Evolutionary conservation across 1,284 basidiomycete genomes (phyloP), one percentile per base, ranked within the genome.

Genomic region (Porogramme epimiltina): DNA sequence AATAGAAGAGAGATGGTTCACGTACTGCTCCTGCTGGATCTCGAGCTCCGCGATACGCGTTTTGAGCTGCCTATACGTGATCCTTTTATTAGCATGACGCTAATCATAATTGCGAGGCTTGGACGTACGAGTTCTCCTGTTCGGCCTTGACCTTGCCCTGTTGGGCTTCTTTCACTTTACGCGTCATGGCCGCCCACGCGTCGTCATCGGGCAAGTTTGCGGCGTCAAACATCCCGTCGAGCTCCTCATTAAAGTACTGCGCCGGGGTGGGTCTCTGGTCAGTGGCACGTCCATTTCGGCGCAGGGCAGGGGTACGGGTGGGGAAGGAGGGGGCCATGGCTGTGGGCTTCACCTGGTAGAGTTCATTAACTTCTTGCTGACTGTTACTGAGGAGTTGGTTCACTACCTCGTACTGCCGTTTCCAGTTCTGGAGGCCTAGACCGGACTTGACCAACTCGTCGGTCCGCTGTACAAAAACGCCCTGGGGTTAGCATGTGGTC

Each of bases 181-280:
- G 72, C 18, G 83, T 79, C 79, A 95, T 79, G 0, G 87, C 86
- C 13, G 73, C 68, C 81, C 88, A 91, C 2, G 91, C 90, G 61
- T 92, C 89, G 39, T 87, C 83, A 15, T 84, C 82, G 15, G 91
- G 89, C 47, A 94, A 77, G 52, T 85, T 81, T 18, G 81, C 81
- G 52, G 93, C 90, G 47, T 87, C 85, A 71, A 85, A 95, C 89
- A 95, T 92, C 31, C 81, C 83, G 60, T 93, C 91, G 33, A 96
- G 77, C 66, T 95, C 93, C 60, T 93, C 91, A 65, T 95, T 95
- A 74, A 96, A 95, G 3, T 91, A 87, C 92, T 94, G 55, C 4
- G 18, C n/a, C n/a, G 22, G 33, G 2, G 3, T 6, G 37, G n/a
- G 25, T 39, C 28, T 31, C 28, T 31, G 28, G 28, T 31, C 13